Evolutionary conservation across 2,329 filamentous ascomycete genomes (phyloP).

Genomic region (Podosphaera leucotricha): DNA sequence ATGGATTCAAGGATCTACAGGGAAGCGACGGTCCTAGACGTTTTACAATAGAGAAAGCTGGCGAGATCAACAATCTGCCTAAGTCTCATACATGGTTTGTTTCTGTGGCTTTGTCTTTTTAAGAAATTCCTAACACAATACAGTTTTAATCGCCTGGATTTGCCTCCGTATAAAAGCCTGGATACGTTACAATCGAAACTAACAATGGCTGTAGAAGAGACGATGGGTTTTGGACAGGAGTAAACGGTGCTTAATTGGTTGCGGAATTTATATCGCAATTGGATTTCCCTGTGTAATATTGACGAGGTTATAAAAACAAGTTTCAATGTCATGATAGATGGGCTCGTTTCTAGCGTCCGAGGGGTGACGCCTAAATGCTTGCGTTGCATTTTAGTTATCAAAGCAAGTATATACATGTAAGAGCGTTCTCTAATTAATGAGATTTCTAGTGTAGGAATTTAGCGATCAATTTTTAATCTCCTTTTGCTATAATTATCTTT

Average conservation of each 20-base stretch:
- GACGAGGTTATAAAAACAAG: background rate
- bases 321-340: background rate
- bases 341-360: background rate
- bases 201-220: slow-evolving; percentile 94
- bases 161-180: slow-evolving; percentile 77
- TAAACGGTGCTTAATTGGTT: slow-evolving; percentile 20
- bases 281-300: background rate
- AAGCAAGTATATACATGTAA: no score
- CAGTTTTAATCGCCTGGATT: slow-evolving; percentile 90
- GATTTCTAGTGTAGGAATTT: background rate
- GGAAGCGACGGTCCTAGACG: slow-evolving; percentile 84
- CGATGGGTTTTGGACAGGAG: slow-evolving; percentile 95
- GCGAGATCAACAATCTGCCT: slow-evolving; percentile 69
- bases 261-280: slow-evolving; percentile 6
- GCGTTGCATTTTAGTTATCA: background rate
- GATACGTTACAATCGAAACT: slow-evolving; percentile 74
- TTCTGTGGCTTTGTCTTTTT: background rate
- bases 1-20: slow-evolving; percentile 97
- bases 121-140: slow-evolving; percentile 6
- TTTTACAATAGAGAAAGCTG: slow-evolving; percentile 96
- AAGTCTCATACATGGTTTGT: slow-evolving; percentile 96
- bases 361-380: background rate
- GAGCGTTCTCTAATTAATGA: background rate
- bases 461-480: background rate
- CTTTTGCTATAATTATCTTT: background rate